Conservation (phyloP, 176 grass and related monocot genomes). For the Bromus sterilis region DNA sequence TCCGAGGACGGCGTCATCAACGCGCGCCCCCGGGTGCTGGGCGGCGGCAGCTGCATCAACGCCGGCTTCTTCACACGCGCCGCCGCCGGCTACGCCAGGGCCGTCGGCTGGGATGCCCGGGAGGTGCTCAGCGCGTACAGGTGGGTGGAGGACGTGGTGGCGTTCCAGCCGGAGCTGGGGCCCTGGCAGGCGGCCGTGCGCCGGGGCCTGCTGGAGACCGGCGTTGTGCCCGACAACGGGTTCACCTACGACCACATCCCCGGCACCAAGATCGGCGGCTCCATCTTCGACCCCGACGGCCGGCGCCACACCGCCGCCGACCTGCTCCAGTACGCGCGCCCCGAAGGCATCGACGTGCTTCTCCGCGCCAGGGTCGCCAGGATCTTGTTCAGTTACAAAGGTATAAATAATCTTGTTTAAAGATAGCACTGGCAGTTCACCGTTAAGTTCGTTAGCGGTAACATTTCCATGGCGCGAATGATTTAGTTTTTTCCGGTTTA, state of each 20-base stretch:
- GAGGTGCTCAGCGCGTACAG: conserved; percentile 52
- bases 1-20: conserved; percentile 84
- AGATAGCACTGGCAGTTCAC: neutral
- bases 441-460: neutral
- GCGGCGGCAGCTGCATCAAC: conserved; percentile 86
- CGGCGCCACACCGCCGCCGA: conserved; percentile 47
- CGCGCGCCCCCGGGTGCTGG: conserved; percentile 66
- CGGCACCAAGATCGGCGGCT: conserved; percentile 57
- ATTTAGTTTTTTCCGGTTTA: neutral
- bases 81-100: conserved; percentile 24
- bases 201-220: conserved; percentile 48
- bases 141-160: conserved; percentile 67
- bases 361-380: conserved; percentile 25
- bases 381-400: conserved; percentile 43
- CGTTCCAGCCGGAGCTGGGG: conserved; percentile 35
- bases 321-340: conserved; percentile 38
- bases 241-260: conserved; percentile 51
- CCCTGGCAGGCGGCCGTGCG: conserved; percentile 43
- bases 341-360: conserved; percentile 32
- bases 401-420: neutral
- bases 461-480: neutral
- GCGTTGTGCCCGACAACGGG: conserved; percentile 44
- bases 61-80: conserved; percentile 91
- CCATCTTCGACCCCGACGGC: conserved; percentile 43
- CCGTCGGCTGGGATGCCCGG: conserved; percentile 34